These are phyloP conservation scores for Rosellinia necatrix DNA, from an alignment of 2,329 filamentous ascomycete genomes.

Conservation along the genomic window DNA sequence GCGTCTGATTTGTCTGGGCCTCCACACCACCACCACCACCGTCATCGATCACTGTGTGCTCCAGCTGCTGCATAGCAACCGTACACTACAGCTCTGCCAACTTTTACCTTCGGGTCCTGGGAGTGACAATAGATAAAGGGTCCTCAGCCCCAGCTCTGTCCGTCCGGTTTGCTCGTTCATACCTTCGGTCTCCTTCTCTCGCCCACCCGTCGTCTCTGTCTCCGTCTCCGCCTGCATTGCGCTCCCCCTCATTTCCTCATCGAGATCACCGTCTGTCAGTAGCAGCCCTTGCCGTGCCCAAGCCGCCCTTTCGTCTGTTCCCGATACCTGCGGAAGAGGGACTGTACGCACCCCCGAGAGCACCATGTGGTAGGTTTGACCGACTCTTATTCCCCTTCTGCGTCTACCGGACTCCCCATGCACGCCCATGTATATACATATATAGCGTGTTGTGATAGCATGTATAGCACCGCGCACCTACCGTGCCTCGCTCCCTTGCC, in stretches of 20 bases:
- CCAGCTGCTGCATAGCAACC: conserved; percentile 29
- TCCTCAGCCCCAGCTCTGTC: conserved; percentile 27
- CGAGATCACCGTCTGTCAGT: conserved; percentile 1
- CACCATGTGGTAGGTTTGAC: conserved; percentile 43
- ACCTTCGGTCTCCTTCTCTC: conserved; percentile 29
- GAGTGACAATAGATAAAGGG: conserved; percentile 26
- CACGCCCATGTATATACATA: neutral
- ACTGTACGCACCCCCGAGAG: conserved; percentile 15
- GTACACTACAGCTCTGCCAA: conserved; percentile 18
- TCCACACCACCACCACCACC: conserved; percentile 27
- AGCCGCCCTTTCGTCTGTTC: conserved; percentile 15
- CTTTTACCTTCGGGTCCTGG: conserved; percentile 13
- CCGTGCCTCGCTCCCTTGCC: neutral
- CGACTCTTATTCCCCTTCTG: conserved; percentile 16
- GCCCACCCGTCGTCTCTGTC: conserved; percentile 17
- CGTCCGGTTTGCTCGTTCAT: conserved; percentile 25
- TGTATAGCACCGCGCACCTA: neutral
- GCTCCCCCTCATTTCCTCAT: neutral
- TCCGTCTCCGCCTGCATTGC: conserved; percentile 22
- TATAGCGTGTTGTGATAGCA: neutral
- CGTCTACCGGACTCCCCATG: conserved; percentile 3
- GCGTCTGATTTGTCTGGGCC: conserved; percentile 27
- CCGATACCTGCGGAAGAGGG: conserved; percentile 26
- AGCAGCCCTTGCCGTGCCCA: conserved; percentile 8
- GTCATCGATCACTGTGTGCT: conserved; percentile 23